A percentile compares a stretch with the other conserved stretches of the same genome.
These are phyloP conservation scores for Serendipita sp. DNA, from an alignment of 768 basidiomycete genomes.

Conservation along the genomic window DNA sequence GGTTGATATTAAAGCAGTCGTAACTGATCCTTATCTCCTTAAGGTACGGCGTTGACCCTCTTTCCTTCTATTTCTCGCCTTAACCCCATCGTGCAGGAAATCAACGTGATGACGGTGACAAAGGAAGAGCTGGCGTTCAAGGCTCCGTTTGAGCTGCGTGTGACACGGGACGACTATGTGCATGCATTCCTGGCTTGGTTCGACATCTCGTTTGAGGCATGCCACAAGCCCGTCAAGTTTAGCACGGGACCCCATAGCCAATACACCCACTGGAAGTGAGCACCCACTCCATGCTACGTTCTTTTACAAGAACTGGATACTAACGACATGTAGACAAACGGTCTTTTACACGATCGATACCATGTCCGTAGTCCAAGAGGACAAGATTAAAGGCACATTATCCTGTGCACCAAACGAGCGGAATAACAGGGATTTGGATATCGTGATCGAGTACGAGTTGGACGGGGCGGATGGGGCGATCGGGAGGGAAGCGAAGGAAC, in stretches of 20 bases:
- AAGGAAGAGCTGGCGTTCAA: constrained; percentile 90
- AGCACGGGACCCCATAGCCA: constrained; percentile 96
- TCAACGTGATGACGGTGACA: constrained; percentile 77
- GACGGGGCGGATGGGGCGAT: constrained; percentile 16
- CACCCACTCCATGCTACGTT: not conserved
- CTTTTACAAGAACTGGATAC: not conserved
- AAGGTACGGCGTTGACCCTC: constrained; percentile 35
- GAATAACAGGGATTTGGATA: constrained; percentile 93
- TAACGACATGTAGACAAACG: constrained; percentile 47
- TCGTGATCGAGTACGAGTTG: constrained; percentile 55
- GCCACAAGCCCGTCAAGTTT: constrained; percentile 89
- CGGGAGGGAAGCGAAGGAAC: constrained; percentile 11
- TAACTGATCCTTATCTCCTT: constrained; percentile 78
- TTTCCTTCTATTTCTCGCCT: not conserved
- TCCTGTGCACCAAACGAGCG: constrained; percentile 75
- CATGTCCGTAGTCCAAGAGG: constrained; percentile 48
- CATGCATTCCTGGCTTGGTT: constrained; percentile 99
- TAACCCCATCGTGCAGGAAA: constrained; percentile 36
- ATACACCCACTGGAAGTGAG: constrained; percentile 93
- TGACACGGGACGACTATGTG: constrained; percentile 81
- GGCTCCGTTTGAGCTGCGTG: constrained; percentile 58
- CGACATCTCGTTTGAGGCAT: constrained; percentile 87
- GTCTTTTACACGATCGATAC: constrained; percentile 91
- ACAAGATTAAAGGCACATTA: constrained; percentile 55
- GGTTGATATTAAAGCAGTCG: constrained; percentile 92